phyloP scores from a whole-genome alignment of 371 early-diverging fungal genomes.

The Conidiobolus incongruus region DNA sequence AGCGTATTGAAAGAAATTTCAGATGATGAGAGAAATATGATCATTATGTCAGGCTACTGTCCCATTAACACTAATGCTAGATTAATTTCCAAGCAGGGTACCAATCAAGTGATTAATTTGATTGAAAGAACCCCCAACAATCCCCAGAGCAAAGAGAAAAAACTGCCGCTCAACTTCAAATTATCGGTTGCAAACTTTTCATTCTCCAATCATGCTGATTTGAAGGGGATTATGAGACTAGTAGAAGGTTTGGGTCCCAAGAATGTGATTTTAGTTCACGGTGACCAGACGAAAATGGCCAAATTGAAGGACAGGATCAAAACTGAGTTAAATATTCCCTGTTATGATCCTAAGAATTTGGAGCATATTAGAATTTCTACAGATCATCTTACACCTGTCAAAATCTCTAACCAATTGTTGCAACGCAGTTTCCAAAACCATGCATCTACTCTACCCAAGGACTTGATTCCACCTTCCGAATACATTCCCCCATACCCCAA shows the following conservation, averaged over 20 bases:
- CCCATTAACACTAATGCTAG: slow-evolving; percentile 87
- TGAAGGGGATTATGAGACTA: slow-evolving; percentile 94
- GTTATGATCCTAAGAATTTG: slow-evolving; percentile 73
- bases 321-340: slow-evolving; percentile 62
- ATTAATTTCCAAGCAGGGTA: too few species aligned
- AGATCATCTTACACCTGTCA: too few species aligned
- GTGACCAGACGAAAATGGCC: slow-evolving; percentile 83
- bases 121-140: slow-evolving; percentile 46
- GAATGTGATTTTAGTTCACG: slow-evolving; percentile 97
- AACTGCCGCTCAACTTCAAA: slow-evolving; percentile 61
- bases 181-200: slow-evolving; percentile 86
- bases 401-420: too few species aligned
- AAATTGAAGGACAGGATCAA: slow-evolving; percentile 61
- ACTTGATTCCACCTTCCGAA: too few species aligned
- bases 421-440: too few species aligned
- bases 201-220: slow-evolving; percentile 98
- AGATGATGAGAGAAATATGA: slow-evolving; percentile 69
- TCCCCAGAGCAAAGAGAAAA: too few species aligned
- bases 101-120: slow-evolving; percentile 57
- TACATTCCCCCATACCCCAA: too few species aligned
- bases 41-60: slow-evolving; percentile 87
- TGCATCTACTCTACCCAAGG: too few species aligned
- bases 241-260: slow-evolving; percentile 80
- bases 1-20: slow-evolving; percentile 82
- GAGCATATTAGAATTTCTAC: too few species aligned